A percentile compares a stretch with the other conserved stretches of the same genome.
Evolutionary conservation across 176 grass and related monocot genomes (phyloP).

Genomic region (Paspalum vaginatum): DNA sequence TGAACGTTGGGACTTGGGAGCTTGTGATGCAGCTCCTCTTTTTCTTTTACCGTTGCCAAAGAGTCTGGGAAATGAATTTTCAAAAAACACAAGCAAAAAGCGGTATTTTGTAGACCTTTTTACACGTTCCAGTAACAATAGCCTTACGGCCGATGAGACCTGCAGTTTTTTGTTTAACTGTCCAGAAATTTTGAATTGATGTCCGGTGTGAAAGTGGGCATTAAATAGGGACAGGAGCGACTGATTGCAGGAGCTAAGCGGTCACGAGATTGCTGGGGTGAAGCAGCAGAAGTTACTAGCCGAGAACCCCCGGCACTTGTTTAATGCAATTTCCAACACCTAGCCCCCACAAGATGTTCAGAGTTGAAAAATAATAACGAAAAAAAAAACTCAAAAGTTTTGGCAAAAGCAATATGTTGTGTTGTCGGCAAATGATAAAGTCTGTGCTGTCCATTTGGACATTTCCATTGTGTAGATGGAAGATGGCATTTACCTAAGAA

Average conservation of each 20-base stretch:
- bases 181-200: not conserved
- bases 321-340: not conserved
- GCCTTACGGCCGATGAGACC: not conserved
- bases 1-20: conserved; percentile 44
- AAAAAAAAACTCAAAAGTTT: not conserved
- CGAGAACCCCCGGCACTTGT: no score
- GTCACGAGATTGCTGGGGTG: no score
- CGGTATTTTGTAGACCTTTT: no score
- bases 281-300: no score
- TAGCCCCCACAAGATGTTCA: not conserved
- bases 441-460: no score
- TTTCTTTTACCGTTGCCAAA: conserved; percentile 26
- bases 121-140: no score
- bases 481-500: not conserved
- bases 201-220: not conserved
- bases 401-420: no score
- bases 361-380: not conserved
- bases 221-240: no score
- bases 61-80: not conserved
- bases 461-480: not conserved
- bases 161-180: not conserved
- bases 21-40: not conserved
- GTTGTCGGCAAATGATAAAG: not conserved
- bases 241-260: not conserved
- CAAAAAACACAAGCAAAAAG: no score